Evolutionary conservation across 2,329 filamentous ascomycete genomes (phyloP).

Genomic region (Diaporthe vaccinii): DNA sequence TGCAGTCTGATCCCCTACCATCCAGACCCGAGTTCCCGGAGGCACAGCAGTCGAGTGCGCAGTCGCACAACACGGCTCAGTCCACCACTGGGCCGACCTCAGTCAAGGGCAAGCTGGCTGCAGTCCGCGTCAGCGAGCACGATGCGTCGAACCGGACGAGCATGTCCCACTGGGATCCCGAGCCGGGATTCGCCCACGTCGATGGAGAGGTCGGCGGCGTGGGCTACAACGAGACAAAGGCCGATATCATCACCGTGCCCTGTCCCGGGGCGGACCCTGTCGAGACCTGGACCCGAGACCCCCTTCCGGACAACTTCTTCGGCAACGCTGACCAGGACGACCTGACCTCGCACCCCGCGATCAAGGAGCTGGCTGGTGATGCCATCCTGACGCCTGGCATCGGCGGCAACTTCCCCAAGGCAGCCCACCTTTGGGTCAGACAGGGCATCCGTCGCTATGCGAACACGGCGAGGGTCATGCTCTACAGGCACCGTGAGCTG

Average conservation of each 20-base stretch:
- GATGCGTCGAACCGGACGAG: slow-evolving; percentile 45
- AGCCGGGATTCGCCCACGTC: slow-evolving; percentile 57
- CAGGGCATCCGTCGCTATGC: slow-evolving; percentile 65
- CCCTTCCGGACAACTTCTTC: slow-evolving; percentile 62
- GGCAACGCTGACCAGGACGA: slow-evolving; percentile 50
- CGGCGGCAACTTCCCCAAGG: slow-evolving; percentile 49
- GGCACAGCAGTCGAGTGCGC: neutral
- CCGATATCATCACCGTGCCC: slow-evolving; percentile 67
- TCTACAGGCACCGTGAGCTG: slow-evolving; percentile 64
- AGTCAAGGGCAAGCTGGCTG: slow-evolving; percentile 23
- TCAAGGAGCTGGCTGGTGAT: slow-evolving; percentile 50
- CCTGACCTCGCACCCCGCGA: slow-evolving; percentile 46
- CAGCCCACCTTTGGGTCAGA: slow-evolving; percentile 63
- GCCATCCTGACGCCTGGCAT: slow-evolving; percentile 51
- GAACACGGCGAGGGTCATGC: slow-evolving; percentile 62
- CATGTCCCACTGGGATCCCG: slow-evolving; percentile 49
- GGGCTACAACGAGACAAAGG: slow-evolving; percentile 65
- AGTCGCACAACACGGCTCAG: slow-evolving; percentile 6
- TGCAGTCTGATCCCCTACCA: slow-evolving; percentile 33
- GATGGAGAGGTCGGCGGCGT: slow-evolving; percentile 58
- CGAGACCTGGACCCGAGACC: slow-evolving; percentile 67
- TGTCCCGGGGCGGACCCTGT: slow-evolving; percentile 66
- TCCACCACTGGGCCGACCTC: slow-evolving; percentile 17
- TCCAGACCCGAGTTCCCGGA: slow-evolving; percentile 16
- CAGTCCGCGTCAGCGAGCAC: slow-evolving; percentile 41